phyloP scores from a whole-genome alignment of 805 yeast genomes.

The Ogataea chonburiensis region DNA sequence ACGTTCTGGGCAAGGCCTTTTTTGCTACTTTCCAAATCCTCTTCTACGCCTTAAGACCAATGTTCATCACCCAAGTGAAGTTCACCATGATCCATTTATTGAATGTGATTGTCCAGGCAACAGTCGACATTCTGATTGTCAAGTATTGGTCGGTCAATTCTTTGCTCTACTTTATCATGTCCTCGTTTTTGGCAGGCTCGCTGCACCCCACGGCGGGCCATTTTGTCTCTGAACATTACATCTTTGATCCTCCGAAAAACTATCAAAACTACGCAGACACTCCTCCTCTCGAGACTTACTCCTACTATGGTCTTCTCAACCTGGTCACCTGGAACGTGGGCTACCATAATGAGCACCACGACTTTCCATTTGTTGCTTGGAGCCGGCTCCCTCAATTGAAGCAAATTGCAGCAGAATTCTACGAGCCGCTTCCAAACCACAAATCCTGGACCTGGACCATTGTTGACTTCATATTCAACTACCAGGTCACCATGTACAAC shows the following conservation, averaged over 20 bases:
- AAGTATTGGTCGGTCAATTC: constrained; percentile 63
- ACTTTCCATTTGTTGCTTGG: constrained; percentile 94
- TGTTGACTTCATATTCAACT: constrained; percentile 65
- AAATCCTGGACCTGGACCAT: constrained; percentile 78
- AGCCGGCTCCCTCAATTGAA: constrained; percentile 65
- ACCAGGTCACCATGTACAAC: constrained; percentile 70
- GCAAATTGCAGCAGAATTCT: constrained; percentile 73
- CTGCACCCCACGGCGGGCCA: constrained; percentile 95
- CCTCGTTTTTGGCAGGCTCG: constrained; percentile 87
- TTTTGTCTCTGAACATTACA: constrained; percentile 92
- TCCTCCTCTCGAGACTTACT: constrained; percentile 79
- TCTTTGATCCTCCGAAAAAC: constrained; percentile 53
- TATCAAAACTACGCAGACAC: constrained; percentile 32
- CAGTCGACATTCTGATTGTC: constrained; percentile 58
- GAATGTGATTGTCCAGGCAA: constrained; percentile 60
- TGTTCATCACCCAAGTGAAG: constrained; percentile 73
- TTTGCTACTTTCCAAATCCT: constrained; percentile 87
- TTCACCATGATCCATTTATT: constrained; percentile 73
- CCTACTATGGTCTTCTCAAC: constrained; percentile 82
- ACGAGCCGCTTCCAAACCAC: constrained; percentile 74
- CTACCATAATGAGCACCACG: constrained; percentile 92
- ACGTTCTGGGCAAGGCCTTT: constrained; percentile 81
- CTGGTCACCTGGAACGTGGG: constrained; percentile 89
- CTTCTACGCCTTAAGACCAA: constrained; percentile 87
- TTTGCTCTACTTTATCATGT: constrained; percentile 62